Evolutionary conservation across 768 basidiomycete species (phyloP).

Genomic region (Mycena chlorophos): DNA sequence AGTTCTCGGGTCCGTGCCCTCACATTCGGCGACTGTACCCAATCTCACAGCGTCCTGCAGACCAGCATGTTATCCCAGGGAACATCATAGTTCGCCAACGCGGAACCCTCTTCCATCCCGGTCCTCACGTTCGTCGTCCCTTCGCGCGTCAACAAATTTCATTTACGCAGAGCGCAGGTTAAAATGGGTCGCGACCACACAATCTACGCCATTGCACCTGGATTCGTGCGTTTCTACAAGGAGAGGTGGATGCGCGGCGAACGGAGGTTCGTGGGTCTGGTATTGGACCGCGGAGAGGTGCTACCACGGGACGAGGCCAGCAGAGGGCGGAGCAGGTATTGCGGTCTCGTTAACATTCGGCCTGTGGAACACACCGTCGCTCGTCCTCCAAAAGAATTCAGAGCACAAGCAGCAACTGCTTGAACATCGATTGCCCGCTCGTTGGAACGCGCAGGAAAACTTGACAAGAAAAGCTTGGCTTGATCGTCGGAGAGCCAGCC

Average conservation of each 20-base stretch:
- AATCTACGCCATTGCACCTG: conserved; percentile 85
- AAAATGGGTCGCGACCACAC: conserved; percentile 94
- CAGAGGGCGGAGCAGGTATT: conserved; percentile 82
- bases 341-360: conserved; percentile 67
- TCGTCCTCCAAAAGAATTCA: conserved; percentile 14
- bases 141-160: conserved; percentile 3
- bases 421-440: conserved; percentile 1
- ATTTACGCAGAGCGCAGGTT: conserved; percentile 52
- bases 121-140: conserved; percentile 72
- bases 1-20: conserved; percentile 76
- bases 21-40: background rate
- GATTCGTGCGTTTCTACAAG: conserved; percentile 94
- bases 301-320: conserved; percentile 78
- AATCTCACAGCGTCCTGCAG: conserved; percentile 42
- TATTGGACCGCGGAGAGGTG: conserved; percentile 76
- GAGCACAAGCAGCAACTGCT: conserved; percentile 13
- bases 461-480: too few relatives aligned
- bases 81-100: conserved; percentile 96
- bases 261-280: conserved; percentile 82
- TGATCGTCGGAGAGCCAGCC: too few relatives aligned
- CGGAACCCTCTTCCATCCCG: conserved; percentile 89
- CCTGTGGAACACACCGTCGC: conserved; percentile 28
- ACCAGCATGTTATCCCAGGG: conserved; percentile 89
- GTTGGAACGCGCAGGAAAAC: background rate
- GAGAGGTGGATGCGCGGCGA: conserved; percentile 71